Percentiles rank a stretch among this genome's conserved stretches.
Conservation (phyloP, 768 basidiomycete species). For the Suillus variegatus region DNA sequence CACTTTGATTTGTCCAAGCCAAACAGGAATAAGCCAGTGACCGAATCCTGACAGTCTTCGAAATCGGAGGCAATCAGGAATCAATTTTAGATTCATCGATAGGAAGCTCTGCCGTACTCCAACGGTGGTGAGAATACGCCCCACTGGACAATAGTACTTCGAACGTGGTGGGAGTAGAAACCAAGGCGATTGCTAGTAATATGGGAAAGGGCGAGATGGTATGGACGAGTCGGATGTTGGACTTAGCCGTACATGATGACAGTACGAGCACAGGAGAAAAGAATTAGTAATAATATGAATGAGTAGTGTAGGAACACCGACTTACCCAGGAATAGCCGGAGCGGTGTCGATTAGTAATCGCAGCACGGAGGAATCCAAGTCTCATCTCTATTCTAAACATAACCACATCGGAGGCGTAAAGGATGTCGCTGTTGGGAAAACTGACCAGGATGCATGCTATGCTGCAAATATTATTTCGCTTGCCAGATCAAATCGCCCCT, state of each 20-base stretch:
- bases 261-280: too few relatives aligned
- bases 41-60: not conserved
- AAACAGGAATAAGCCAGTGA: not conserved
- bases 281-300: too few relatives aligned
- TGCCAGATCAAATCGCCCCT: too few relatives aligned
- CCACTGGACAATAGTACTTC: too few relatives aligned
- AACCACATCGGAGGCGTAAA: not conserved
- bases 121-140: not conserved
- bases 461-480: too few relatives aligned
- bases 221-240: too few relatives aligned
- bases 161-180: slow-evolving; percentile 1
- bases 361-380: too few relatives aligned
- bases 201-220: not conserved
- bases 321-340: too few relatives aligned
- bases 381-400: too few relatives aligned
- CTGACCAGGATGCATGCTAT: not conserved
- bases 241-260: too few relatives aligned
- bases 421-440: not conserved
- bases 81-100: not conserved
- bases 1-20: not conserved
- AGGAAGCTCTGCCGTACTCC: not conserved
- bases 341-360: too few relatives aligned
- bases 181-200: not conserved
- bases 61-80: not conserved
- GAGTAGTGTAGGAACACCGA: too few relatives aligned